Conservation (phyloP, 1,284 basidiomycete species). For the Leccinum cinnamomeum region DNA sequence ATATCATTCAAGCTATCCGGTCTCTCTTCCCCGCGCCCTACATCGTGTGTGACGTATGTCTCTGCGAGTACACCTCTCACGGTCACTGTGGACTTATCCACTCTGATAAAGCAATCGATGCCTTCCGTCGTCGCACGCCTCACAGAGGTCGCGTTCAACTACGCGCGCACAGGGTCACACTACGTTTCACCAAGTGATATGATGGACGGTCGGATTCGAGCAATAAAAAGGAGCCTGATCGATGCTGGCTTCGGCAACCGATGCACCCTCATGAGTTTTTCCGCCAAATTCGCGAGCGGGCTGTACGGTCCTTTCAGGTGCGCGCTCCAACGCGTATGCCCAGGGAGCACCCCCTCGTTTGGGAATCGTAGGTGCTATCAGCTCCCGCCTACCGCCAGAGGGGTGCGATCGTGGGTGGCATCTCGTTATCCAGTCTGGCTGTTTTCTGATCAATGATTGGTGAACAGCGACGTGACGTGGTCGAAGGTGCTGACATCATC, state of each 20-base stretch:
- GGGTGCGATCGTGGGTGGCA: constrained; percentile 78
- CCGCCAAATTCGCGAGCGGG: constrained; percentile 96
- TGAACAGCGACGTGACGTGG: constrained; percentile 3
- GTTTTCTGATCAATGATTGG: constrained; percentile 1
- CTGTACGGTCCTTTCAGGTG: constrained; percentile 97
- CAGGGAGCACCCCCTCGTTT: constrained; percentile 91
- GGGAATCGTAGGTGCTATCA: constrained; percentile 98
- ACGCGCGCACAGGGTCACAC: constrained; percentile 93
- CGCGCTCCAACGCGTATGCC: constrained; percentile 52
- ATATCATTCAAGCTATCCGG: constrained; percentile 87
- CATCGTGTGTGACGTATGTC: constrained; percentile 94
- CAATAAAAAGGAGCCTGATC: constrained; percentile 87
- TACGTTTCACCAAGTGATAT: constrained; percentile 99
- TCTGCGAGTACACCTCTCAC: constrained; percentile 99
- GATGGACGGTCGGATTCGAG: constrained; percentile 96
- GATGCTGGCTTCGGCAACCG: constrained; percentile 82
- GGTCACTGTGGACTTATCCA: constrained; percentile 93
- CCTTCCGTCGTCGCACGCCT: constrained; percentile 79
- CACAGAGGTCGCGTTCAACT: constrained; percentile 89
- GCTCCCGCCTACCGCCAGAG: constrained; percentile 83
- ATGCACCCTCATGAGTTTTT: constrained; percentile 94
- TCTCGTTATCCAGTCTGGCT: not conserved
- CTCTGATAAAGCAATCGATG: constrained; percentile 73
- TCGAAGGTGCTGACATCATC: too few relatives aligned
- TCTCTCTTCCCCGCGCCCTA: constrained; percentile 79